A percentile compares a stretch with the other conserved stretches of the same genome.
These are phyloP conservation scores for Boletus tomentosulus DNA, from an alignment of 768 basidiomycete species.

Conservation along the genomic window DNA sequence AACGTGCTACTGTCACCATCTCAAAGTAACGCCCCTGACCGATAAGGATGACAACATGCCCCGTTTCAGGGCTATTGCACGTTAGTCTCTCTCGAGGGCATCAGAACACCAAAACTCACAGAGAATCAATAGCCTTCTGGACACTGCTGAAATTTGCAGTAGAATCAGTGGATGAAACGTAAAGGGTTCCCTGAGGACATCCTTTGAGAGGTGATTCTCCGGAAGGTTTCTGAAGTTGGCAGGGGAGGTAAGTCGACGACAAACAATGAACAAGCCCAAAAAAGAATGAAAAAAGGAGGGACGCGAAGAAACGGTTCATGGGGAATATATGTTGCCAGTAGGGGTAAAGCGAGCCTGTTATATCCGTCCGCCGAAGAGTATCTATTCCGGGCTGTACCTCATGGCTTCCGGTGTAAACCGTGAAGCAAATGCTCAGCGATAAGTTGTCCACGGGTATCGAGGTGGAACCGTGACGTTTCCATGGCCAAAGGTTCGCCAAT, in stretches of 20 bases:
- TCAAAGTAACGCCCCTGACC: conserved; percentile 59
- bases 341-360: not conserved
- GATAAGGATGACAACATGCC: conserved; percentile 47
- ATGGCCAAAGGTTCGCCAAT: not conserved
- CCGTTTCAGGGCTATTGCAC: conserved; percentile 37
- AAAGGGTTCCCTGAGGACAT: conserved; percentile 57
- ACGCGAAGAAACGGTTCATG: conserved; percentile 10
- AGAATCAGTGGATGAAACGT: conserved; percentile 48
- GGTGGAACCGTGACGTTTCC: not conserved
- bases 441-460: not conserved
- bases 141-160: conserved; percentile 45
- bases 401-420: not conserved
- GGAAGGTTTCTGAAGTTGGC: conserved; percentile 48
- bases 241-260: conserved; percentile 44
- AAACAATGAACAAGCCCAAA: conserved; percentile 25
- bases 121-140: conserved; percentile 52
- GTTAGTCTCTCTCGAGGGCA: not conserved
- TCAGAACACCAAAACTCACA: conserved; percentile 37
- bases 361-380: not conserved
- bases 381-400: not conserved
- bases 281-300: conserved; percentile 2
- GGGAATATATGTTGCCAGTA: not conserved
- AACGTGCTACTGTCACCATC: conserved; percentile 52
- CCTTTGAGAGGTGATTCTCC: conserved; percentile 42
- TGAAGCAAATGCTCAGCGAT: not conserved